Conservation (phyloP, 2,329 filamentous ascomycete species). For the Pseudocercospora pini-densiflorae region DNA sequence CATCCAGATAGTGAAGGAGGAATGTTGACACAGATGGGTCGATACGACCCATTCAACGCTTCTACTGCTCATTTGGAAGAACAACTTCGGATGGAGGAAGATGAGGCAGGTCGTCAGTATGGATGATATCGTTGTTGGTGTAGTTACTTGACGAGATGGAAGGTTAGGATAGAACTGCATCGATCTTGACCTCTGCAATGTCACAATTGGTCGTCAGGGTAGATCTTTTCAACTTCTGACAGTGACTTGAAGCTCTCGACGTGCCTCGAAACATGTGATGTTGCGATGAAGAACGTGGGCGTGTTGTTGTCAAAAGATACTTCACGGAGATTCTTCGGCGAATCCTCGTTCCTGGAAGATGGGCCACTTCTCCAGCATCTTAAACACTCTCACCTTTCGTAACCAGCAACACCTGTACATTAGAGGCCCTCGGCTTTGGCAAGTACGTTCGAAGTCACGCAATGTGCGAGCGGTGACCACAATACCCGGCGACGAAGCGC, state of each 20-base stretch:
- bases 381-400: background rate
- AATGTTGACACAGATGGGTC: background rate
- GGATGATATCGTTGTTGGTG: background rate
- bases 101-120: background rate
- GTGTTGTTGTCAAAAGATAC: background rate
- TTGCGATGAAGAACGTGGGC: background rate
- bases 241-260: background rate
- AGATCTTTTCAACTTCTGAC: background rate
- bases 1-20: background rate
- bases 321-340: background rate
- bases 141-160: background rate
- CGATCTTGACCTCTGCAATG: background rate
- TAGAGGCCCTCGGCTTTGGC: background rate
- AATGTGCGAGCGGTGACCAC: background rate
- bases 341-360: background rate
- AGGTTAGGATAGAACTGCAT: background rate
- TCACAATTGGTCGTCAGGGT: background rate
- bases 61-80: background rate
- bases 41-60: background rate
- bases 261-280: background rate
- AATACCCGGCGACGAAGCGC: background rate
- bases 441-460: background rate
- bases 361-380: background rate
- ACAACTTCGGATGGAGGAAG: background rate
- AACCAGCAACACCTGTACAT: background rate